phyloP scores from a whole-genome alignment of 2,329 filamentous ascomycete species.

The Paecilomyces sp. region DNA sequence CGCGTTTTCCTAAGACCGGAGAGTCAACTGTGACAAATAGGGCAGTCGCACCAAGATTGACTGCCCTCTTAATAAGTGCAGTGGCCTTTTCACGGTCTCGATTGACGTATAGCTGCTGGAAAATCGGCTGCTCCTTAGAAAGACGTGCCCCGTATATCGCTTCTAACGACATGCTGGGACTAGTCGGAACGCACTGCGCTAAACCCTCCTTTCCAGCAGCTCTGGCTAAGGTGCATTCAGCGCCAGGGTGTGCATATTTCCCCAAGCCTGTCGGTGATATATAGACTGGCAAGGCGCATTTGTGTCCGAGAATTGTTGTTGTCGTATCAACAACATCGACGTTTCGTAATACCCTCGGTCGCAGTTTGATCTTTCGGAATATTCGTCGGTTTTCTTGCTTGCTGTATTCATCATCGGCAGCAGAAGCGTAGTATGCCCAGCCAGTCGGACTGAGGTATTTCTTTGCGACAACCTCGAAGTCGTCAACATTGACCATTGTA shows the following conservation, averaged over 20 bases:
- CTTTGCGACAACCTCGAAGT: slow-evolving; percentile 31
- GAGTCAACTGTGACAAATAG: slow-evolving; percentile 30
- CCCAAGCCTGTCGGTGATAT: slow-evolving; percentile 37
- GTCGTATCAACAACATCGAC: slow-evolving; percentile 30
- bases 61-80: slow-evolving; percentile 16
- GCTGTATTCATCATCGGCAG: slow-evolving; percentile 45
- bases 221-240: slow-evolving; percentile 35
- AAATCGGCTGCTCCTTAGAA: slow-evolving; percentile 16
- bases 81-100: slow-evolving; percentile 19
- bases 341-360: slow-evolving; percentile 40
- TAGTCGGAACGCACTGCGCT: slow-evolving; percentile 30
- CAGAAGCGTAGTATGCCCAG: slow-evolving; percentile 42
- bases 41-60: slow-evolving; percentile 18
- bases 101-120: slow-evolving; percentile 35
- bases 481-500: slow-evolving; percentile 28
- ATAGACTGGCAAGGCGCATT: slow-evolving; percentile 32
- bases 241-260: slow-evolving; percentile 36
- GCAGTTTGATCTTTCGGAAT: slow-evolving; percentile 40
- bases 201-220: slow-evolving; percentile 31
- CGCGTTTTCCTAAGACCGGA: slow-evolving; percentile 24
- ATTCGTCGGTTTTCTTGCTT: slow-evolving; percentile 34
- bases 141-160: slow-evolving; percentile 24
- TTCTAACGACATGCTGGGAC: slow-evolving; percentile 35
- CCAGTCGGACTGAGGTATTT: slow-evolving; percentile 19
- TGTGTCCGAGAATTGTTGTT: slow-evolving; percentile 23